phyloP scores from a whole-genome alignment of 2,329 filamentous ascomycete species.

The Metarhizium humberi region DNA sequence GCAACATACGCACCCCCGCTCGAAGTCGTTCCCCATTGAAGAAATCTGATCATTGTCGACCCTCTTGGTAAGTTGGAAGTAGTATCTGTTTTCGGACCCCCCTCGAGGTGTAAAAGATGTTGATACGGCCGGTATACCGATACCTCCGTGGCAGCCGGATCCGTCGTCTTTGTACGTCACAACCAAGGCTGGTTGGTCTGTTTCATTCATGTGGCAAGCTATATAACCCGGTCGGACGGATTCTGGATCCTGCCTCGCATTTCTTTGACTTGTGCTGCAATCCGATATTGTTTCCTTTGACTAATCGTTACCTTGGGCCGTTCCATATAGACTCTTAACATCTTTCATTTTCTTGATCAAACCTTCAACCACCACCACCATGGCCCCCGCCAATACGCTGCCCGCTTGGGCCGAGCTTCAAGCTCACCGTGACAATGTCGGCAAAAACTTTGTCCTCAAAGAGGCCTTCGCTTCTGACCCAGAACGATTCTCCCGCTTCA shows the following conservation, averaged over 20 bases:
- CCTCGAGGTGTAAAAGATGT: neutral
- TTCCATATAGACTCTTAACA: neutral
- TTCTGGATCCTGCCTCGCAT: too few species aligned
- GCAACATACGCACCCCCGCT: neutral
- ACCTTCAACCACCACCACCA: slow-evolving; percentile 22
- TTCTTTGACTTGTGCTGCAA: too few species aligned
- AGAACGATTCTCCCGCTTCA: slow-evolving; percentile 82
- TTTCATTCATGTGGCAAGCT: too few species aligned
- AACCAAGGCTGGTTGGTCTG: too few species aligned
- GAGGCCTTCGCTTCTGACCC: slow-evolving; percentile 86
- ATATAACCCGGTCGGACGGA: too few species aligned
- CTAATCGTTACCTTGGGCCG: neutral
- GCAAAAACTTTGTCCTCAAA: slow-evolving; percentile 86
- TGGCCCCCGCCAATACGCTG: slow-evolving; percentile 81
- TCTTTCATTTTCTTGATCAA: neutral
- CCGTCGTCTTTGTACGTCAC: neutral
- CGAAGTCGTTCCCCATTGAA: neutral
- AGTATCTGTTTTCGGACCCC: neutral
- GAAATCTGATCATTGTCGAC: neutral
- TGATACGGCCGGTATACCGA: neutral
- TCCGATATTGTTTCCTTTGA: neutral
- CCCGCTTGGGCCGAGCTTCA: slow-evolving; percentile 85
- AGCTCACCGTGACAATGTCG: slow-evolving; percentile 76
- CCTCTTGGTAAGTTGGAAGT: neutral
- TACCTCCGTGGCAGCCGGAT: neutral